Evolutionary conservation across 2,329 filamentous ascomycete species (phyloP).

Genomic region (Exophiala viscosa): DNA sequence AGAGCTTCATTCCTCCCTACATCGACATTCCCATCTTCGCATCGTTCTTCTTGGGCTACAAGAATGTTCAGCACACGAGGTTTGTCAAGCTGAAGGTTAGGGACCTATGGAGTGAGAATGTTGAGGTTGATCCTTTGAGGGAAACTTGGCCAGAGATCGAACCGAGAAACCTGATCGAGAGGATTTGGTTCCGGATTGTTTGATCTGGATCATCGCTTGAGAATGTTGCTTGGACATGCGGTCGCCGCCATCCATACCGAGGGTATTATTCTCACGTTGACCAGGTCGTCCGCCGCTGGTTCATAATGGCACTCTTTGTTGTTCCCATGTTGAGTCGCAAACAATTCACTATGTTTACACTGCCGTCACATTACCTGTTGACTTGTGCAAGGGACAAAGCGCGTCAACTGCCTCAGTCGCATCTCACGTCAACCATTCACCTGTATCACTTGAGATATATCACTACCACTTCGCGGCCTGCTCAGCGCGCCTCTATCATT

Average conservation of each 20-base stretch:
- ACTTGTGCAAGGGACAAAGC: neutral
- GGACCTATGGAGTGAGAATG: slow-evolving; percentile 39
- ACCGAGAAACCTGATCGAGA: slow-evolving; percentile 43
- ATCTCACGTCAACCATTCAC: too few relatives aligned
- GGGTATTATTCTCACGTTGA: too few relatives aligned
- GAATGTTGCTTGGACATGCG: too few relatives aligned
- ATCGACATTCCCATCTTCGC: slow-evolving; percentile 17
- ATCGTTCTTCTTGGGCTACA: slow-evolving; percentile 10
- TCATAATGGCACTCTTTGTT: neutral
- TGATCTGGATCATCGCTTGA: slow-evolving; percentile 19
- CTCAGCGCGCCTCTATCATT: too few relatives aligned
- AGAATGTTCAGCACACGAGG: slow-evolving; percentile 9
- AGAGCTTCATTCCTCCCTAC: slow-evolving; percentile 15
- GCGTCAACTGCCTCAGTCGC: too few relatives aligned
- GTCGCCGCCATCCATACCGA: too few relatives aligned
- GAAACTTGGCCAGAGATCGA: slow-evolving; percentile 38
- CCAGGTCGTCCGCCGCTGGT: neutral
- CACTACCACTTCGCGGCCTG: too few relatives aligned
- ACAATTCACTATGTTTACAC: neutral
- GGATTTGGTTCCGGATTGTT: slow-evolving; percentile 47
- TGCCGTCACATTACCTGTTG: neutral
- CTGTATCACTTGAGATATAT: too few relatives aligned
- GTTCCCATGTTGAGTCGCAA: neutral
- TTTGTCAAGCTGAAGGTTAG: slow-evolving; percentile 11
- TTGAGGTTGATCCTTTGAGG: slow-evolving; percentile 44